Conservation (phyloP, 2,329 filamentous ascomycete species). For the Ceratocystis diversiconidia region DNA sequence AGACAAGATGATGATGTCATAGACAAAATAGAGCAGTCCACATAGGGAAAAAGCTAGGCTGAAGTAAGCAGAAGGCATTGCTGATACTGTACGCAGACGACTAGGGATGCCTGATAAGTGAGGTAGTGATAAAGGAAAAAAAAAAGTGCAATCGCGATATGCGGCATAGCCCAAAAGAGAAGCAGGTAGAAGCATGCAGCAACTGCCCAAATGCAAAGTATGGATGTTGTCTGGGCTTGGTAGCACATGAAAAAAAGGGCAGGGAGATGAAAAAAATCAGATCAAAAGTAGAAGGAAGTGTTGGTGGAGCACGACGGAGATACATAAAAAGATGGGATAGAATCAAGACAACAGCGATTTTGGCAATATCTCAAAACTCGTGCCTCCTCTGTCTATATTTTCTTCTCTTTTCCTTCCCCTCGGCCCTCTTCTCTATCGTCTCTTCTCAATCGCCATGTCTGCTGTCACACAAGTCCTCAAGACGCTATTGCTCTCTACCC, state of each 20-base stretch:
- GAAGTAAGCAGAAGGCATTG: conserved; percentile 4
- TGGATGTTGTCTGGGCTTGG: neutral
- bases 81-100: neutral
- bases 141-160: neutral
- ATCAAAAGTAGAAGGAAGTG: neutral
- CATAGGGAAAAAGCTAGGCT: neutral
- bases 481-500: neutral
- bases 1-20: neutral
- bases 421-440: neutral
- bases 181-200: neutral
- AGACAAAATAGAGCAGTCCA: conserved; percentile 5
- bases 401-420: neutral
- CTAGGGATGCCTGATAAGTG: conserved; percentile 3
- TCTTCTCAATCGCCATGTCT: neutral
- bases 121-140: neutral
- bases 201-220: neutral
- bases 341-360: neutral
- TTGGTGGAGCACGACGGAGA: neutral
- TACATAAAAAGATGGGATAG: neutral
- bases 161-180: neutral
- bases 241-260: neutral
- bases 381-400: neutral
- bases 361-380: neutral
- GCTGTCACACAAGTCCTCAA: neutral
- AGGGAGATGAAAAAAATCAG: neutral